These are phyloP conservation scores for Elaphomyces granulatus DNA, from an alignment of 495 filamentous ascomycete species.

Conservation along the genomic window DNA sequence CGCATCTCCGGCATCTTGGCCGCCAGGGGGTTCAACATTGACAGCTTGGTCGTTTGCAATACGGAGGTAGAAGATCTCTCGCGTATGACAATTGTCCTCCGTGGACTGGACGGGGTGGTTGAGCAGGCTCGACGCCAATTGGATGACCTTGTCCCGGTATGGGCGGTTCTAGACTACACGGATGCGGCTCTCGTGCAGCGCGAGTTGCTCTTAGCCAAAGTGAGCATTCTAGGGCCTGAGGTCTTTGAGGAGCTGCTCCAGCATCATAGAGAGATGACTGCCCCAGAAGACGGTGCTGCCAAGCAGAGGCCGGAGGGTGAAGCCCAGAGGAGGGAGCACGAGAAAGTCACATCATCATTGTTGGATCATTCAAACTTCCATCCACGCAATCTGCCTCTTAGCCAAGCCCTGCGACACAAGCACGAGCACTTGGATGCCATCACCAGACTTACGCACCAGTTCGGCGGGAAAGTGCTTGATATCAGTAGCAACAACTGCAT, in stretches of 20 bases:
- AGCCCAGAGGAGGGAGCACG: slow-evolving; percentile 13
- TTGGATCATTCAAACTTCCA: slow-evolving; percentile 54
- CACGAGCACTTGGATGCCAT: slow-evolving; percentile 92
- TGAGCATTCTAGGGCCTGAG: slow-evolving; percentile 89
- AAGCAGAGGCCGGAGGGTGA: slow-evolving; percentile 9
- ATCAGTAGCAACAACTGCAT: slow-evolving; percentile 98
- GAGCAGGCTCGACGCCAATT: slow-evolving; percentile 94
- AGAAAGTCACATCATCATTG: slow-evolving; percentile 17
- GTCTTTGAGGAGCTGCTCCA: slow-evolving; percentile 93
- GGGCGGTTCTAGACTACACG: slow-evolving; percentile 96
- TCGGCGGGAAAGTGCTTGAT: slow-evolving; percentile 92
- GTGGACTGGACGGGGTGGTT: slow-evolving; percentile 91
- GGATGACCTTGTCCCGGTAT: slow-evolving; percentile 93
- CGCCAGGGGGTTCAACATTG: slow-evolving; percentile 96
- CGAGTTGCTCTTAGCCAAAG: slow-evolving; percentile 89
- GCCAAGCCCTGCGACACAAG: slow-evolving; percentile 85
- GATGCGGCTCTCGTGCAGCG: slow-evolving; percentile 86
- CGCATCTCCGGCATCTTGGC: slow-evolving; percentile 94
- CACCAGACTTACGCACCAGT: slow-evolving; percentile 91
- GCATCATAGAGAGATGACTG: slow-evolving; percentile 70
- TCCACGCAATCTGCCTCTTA: slow-evolving; percentile 66
- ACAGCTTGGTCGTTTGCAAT: slow-evolving; percentile 92
- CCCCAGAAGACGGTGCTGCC: slow-evolving; percentile 19
- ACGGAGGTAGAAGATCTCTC: slow-evolving; percentile 96
- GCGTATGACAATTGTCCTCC: slow-evolving; percentile 96